Evolutionary conservation across 1,284 basidiomycete species (phyloP).

Genomic region (Ceratobasidium theobromae): DNA sequence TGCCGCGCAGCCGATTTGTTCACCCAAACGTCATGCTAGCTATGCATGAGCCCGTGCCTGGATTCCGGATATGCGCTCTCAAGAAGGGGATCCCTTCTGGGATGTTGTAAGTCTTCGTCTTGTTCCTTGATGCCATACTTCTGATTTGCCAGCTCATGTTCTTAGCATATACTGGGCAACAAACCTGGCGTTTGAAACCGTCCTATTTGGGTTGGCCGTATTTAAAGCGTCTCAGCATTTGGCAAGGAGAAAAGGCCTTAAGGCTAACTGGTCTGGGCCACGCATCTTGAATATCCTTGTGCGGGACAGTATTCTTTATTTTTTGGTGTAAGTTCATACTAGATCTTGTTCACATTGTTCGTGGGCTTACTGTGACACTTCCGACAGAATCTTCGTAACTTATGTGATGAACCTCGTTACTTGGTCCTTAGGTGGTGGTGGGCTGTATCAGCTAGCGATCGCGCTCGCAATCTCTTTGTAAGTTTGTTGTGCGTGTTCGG

Average conservation of each 20-base stretch:
- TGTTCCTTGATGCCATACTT: neutral
- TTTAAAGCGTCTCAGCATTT: conserved; percentile 26
- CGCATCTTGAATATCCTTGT: conserved; percentile 19
- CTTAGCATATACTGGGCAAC: conserved; percentile 30
- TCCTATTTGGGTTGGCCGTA: conserved; percentile 14
- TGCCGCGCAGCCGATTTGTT: neutral
- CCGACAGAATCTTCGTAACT: conserved; percentile 24
- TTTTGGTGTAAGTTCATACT: conserved; percentile 18
- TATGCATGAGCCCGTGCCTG: conserved; percentile 7
- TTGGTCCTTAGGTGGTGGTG: conserved; percentile 19
- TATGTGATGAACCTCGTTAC: conserved; percentile 29
- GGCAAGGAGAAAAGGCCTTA: neutral
- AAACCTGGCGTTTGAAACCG: conserved; percentile 12
- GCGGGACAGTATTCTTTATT: conserved; percentile 28
- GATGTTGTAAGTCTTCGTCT: conserved; percentile 9
- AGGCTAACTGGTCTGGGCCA: conserved; percentile 23
- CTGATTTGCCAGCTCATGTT: neutral
- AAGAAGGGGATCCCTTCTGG: neutral
- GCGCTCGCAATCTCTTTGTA: conserved; percentile 22
- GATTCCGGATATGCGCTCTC: conserved; percentile 17
- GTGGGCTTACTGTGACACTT: neutral
- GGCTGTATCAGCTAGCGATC: conserved; percentile 26
- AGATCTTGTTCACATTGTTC: neutral
- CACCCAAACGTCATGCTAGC: neutral
- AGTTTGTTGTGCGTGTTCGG: neutral